phyloP scores from a whole-genome alignment of 1,139 yeast genomes.

The Sugiyamaella grinbergsii region DNA sequence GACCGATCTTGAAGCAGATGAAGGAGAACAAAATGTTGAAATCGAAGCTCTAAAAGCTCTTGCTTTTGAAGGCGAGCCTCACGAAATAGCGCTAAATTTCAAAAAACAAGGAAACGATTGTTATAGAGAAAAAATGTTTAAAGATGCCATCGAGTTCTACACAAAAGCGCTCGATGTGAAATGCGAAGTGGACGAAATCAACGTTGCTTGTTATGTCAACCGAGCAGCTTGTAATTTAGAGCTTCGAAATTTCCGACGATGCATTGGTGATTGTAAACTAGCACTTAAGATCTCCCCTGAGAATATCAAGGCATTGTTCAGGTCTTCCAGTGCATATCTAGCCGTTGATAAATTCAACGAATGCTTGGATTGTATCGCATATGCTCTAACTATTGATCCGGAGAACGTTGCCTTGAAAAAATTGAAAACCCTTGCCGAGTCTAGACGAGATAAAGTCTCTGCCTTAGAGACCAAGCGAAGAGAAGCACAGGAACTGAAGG shows the following conservation, averaged over 20 bases:
- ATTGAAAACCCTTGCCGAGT: slow-evolving; percentile 39
- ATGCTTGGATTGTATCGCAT: slow-evolving; percentile 63
- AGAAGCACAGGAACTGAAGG: slow-evolving; percentile 41
- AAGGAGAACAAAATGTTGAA: slow-evolving; percentile 70
- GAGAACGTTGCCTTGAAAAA: slow-evolving; percentile 54
- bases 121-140: slow-evolving; percentile 67
- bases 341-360: slow-evolving; percentile 71
- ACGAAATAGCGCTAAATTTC: slow-evolving; percentile 86
- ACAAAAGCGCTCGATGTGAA: slow-evolving; percentile 77
- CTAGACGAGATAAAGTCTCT: slow-evolving; percentile 35
- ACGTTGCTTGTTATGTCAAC: slow-evolving; percentile 68
- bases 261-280: slow-evolving; percentile 82
- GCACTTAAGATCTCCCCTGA: slow-evolving; percentile 67
- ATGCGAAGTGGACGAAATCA: slow-evolving; percentile 50
- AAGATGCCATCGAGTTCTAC: slow-evolving; percentile 76
- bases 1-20: slow-evolving; percentile 81
- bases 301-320: slow-evolving; percentile 78
- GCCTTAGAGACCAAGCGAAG: slow-evolving; percentile 39
- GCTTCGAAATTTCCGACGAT: slow-evolving; percentile 69
- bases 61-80: slow-evolving; percentile 95
- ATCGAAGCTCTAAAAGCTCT: slow-evolving; percentile 88
- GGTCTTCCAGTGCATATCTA: slow-evolving; percentile 81
- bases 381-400: slow-evolving; percentile 62
- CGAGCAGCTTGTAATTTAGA: slow-evolving; percentile 93
- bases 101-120: slow-evolving; percentile 92